Conservation (phyloP, 2,329 filamentous ascomycete genomes). For the Clarireedia paspali region DNA sequence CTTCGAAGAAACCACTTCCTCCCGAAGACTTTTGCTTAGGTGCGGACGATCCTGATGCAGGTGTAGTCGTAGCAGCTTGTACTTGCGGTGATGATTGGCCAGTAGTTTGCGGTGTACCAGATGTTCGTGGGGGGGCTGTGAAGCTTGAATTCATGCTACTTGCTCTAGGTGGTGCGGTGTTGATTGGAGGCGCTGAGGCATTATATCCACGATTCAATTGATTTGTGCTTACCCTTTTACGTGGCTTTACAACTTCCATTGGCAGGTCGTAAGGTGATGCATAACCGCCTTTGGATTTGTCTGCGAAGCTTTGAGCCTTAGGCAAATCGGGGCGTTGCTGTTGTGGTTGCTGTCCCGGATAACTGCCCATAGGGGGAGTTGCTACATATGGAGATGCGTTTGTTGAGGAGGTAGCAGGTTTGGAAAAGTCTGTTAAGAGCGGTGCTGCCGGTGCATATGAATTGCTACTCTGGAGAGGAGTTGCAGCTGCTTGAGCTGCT, state of each 20-base stretch:
- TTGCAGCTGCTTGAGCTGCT: neutral
- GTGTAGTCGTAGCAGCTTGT: conserved; percentile 4
- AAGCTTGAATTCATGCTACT: conserved; percentile 22
- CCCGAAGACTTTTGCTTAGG: conserved; percentile 29
- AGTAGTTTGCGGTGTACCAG: conserved; percentile 18
- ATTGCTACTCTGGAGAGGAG: conserved; percentile 14
- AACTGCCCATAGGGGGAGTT: conserved; percentile 14
- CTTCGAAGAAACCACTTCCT: conserved; percentile 61
- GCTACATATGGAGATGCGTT: conserved; percentile 18
- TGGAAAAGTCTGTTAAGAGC: conserved; percentile 26
- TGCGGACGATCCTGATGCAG: neutral
- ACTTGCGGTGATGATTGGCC: conserved; percentile 13
- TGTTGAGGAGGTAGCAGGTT: conserved; percentile 11
- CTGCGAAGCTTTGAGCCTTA: conserved; percentile 75
- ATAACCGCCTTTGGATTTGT: conserved; percentile 88
- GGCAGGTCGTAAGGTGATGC: conserved; percentile 92
- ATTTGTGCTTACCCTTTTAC: conserved; percentile 54
- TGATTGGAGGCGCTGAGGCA: conserved; percentile 15
- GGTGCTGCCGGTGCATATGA: conserved; percentile 25
- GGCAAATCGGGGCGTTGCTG: conserved; percentile 37
- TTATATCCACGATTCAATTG: conserved; percentile 22
- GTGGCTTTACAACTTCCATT: conserved; percentile 72
- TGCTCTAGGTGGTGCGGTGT: conserved; percentile 23
- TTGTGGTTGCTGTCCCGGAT: conserved; percentile 21
- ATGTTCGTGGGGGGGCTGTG: conserved; percentile 15